Conservation (phyloP, 179 eudicot species). For the Beta lomatogona region DNA sequence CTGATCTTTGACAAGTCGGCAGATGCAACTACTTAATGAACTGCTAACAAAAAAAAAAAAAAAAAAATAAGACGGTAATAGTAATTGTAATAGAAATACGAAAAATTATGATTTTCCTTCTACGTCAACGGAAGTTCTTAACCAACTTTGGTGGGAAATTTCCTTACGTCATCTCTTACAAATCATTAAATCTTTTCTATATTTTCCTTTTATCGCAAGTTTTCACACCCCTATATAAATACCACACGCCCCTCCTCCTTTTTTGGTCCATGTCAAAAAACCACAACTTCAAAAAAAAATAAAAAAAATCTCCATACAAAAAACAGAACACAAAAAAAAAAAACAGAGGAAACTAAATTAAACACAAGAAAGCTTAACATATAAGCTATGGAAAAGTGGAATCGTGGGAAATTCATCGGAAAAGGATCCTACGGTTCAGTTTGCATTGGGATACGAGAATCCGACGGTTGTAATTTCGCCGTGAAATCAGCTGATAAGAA, state of each 20-base stretch:
- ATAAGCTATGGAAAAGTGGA: slow-evolving; percentile 26
- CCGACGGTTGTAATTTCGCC: slow-evolving; percentile 32
- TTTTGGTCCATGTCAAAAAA: slow-evolving; percentile 34
- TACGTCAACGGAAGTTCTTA: slow-evolving; percentile 35
- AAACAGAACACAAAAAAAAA: neutral
- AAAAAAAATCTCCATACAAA: neutral
- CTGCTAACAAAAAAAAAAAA: neutral
- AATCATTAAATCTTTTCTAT: neutral
- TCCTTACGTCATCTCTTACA: slow-evolving; percentile 31
- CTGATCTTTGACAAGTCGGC: slow-evolving; percentile 24
- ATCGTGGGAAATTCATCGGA: slow-evolving; percentile 29
- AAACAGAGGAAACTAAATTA: neutral
- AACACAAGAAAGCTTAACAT: slow-evolving; percentile 12
- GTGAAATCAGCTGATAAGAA: slow-evolving; percentile 35
- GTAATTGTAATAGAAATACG: neutral
- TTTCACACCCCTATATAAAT: slow-evolving; percentile 19
- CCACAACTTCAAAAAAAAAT: slow-evolving; percentile 7
- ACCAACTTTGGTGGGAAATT: slow-evolving; percentile 27
- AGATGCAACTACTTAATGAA: slow-evolving; percentile 29
- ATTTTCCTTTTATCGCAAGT: neutral
- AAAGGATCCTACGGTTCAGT: slow-evolving; percentile 42
- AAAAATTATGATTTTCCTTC: slow-evolving; percentile 16
- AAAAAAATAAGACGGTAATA: neutral
- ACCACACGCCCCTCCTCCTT: slow-evolving; percentile 23
- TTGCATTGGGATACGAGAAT: slow-evolving; percentile 12